Conservation (phyloP, 768 basidiomycete genomes). For the Rhodotorula graminis region DNA sequence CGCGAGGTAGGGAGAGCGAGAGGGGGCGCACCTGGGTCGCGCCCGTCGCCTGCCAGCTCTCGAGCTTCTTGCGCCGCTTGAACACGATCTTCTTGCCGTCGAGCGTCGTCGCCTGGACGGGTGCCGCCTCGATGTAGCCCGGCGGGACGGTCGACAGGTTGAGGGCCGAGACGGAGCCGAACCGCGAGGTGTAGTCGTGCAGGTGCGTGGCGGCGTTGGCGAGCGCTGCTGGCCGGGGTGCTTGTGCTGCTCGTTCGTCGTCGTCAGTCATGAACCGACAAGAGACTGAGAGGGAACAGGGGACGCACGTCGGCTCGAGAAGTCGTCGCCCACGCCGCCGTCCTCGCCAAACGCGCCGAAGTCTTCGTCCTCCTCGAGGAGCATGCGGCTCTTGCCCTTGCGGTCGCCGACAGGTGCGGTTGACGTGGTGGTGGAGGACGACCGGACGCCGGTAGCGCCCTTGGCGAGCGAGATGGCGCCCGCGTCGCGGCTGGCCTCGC, state of each 20-base stretch:
- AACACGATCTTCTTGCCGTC: slow-evolving; percentile 30
- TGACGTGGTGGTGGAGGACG: no score
- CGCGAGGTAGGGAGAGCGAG: neutral
- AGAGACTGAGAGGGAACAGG: no score
- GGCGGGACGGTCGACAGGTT: slow-evolving; percentile 8
- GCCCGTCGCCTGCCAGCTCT: neutral
- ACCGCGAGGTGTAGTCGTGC: slow-evolving; percentile 20
- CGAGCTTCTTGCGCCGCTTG: slow-evolving; percentile 19
- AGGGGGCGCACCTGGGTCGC: neutral
- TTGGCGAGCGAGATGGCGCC: no score
- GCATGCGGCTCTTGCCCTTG: neutral
- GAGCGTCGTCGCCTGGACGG: slow-evolving; percentile 29
- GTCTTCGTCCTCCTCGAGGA: slow-evolving; percentile 21
- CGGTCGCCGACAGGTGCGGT: neutral
- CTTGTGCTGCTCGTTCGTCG: neutral
- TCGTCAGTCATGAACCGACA: no score
- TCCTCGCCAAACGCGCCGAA: slow-evolving; percentile 18
- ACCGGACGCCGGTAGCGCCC: no score
- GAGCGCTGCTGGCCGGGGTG: no score
- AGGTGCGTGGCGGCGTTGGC: neutral
- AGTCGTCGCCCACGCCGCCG: neutral
- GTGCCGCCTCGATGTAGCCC: slow-evolving; percentile 18
- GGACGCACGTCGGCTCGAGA: neutral
- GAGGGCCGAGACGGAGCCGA: slow-evolving; percentile 19
- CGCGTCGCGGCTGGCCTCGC: neutral